Base-by-base conservation (phyloP, 1,284 basidiomycete species). In the Sporisorium sorghi region DNA sequence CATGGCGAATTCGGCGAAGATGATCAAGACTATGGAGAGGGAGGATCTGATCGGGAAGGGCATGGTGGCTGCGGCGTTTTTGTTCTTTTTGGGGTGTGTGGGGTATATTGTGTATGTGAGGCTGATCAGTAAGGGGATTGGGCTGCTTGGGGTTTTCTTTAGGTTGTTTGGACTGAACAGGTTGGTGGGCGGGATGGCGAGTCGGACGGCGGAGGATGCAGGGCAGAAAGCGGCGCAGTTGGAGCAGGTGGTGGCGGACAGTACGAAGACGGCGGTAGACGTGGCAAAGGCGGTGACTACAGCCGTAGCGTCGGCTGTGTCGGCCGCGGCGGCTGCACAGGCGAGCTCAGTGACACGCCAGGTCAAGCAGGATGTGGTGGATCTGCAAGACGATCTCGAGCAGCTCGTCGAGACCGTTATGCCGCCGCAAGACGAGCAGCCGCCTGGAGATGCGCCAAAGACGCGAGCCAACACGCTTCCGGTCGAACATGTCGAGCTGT, bases 1-100 rank as follows among this genome's bases (percentile, higher is more conserved):
- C 28, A 69, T 84, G 64, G 56, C 62, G 19, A 77, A 79, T 44
- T 83, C 81, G n/a, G 69, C 63, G 11, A 58, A 70, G 14, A 59
- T 84, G 43, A 80, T 84, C 67, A 73, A 72, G 49, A 79, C 79
- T 42, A 83, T 84, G 82, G 82, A 84, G 63, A 56, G 82, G 6
- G 76, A 77, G 14, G 83, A 84, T 63, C 55, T 81, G 40, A 64
- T 70, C 23, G 82, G 83, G 35, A 67, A 73, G 24, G 63, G 59
- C 15, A 74, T 83, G 58, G 66, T 84, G 12, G 58, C 70, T 9
- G 59, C 48, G 2, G 64, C 74, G 6, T 74, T 82, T 32, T 19
- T 63, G 50, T 84, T 84, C 61, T 84, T 84, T 53, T 40, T 78
- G 19, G 58, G 46, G 0, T 83, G 82, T 44, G 75, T 84, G 5